A percentile compares a stretch with the other conserved stretches of the same genome.
Conservation (phyloP, 257 asterid species). For the Lycium ferocissimum region DNA sequence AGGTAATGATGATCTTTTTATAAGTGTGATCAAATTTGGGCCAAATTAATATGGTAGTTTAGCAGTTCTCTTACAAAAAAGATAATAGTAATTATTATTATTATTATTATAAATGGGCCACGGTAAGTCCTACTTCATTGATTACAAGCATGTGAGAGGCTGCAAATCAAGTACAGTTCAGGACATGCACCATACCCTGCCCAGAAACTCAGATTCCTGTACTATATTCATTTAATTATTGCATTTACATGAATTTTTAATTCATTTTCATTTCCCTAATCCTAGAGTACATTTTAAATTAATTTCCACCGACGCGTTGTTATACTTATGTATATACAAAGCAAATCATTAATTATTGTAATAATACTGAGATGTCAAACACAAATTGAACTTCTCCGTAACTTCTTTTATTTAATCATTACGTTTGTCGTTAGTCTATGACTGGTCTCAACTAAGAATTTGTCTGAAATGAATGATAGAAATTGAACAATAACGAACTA, state of each 20-base stretch:
- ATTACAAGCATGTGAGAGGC: conserved; percentile 7
- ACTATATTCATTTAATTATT: not conserved
- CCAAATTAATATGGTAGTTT: too few relatives aligned
- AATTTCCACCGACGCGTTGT: conserved; percentile 25
- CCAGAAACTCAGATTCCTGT: not conserved
- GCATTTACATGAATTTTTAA: not conserved
- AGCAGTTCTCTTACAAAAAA: too few relatives aligned
- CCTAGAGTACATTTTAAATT: not conserved
- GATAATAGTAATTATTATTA: too few relatives aligned
- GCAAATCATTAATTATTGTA: not conserved
- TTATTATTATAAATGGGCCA: not conserved
- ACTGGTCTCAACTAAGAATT: not conserved
- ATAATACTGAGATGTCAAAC: not conserved
- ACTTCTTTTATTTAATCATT: not conserved
- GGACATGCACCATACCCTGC: not conserved
- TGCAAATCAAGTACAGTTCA: not conserved
- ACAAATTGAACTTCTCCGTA: not conserved
- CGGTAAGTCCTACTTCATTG: not conserved
- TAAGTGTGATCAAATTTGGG: too few relatives aligned
- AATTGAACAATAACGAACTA: not conserved
- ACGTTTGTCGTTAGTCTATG: not conserved
- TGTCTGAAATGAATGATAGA: not conserved
- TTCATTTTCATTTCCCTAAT: not conserved
- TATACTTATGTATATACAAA: not conserved
- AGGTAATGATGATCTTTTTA: too few relatives aligned